Evolutionary conservation across 2,329 filamentous ascomycete genomes (phyloP).

Genomic region (Alternaria gansuensis): DNA sequence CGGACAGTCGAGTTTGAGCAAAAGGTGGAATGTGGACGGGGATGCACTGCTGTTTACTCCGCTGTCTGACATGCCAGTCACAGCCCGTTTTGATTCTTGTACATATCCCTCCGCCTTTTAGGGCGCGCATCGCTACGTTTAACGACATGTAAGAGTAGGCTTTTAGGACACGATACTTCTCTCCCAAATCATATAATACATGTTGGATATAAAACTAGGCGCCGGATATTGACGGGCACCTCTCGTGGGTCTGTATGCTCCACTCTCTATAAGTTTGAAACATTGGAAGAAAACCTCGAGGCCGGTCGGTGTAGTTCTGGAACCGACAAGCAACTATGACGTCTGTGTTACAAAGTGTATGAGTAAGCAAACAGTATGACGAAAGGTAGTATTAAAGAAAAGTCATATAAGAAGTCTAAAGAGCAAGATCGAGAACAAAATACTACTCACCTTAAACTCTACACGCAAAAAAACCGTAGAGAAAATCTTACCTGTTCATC

Average conservation of each 20-base stretch:
- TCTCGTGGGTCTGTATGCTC: neutral
- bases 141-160: conserved; percentile 13
- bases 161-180: neutral
- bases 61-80: conserved; percentile 16
- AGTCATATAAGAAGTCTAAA: too few species aligned
- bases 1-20: conserved; percentile 82
- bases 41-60: conserved; percentile 69
- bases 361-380: neutral
- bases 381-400: too few species aligned
- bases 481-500: too few species aligned
- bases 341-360: neutral
- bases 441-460: too few species aligned
- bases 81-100: conserved; percentile 5
- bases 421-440: too few species aligned
- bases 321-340: neutral
- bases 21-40: conserved; percentile 84
- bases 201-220: neutral
- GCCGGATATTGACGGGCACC: neutral
- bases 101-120: conserved; percentile 15
- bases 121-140: conserved; percentile 5
- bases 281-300: neutral
- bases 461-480: too few species aligned
- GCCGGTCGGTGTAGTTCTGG: neutral
- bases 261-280: conserved; percentile 1
- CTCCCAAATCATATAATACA: conserved; percentile 5